Evolutionary conservation across 2,329 filamentous ascomycete species (phyloP).

Genomic region (Emericellopsis atlantica): DNA sequence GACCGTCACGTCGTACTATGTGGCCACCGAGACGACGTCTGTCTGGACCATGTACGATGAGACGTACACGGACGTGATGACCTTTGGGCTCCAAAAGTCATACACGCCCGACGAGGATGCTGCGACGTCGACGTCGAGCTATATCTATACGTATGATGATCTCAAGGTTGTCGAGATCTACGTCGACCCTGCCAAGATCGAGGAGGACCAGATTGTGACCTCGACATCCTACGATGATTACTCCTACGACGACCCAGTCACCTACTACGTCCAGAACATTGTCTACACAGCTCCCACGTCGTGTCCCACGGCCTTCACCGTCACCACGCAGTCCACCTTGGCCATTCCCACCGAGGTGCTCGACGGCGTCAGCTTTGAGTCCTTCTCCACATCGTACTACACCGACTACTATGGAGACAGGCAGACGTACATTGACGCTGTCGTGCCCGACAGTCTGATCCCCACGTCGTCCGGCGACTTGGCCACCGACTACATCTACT

Average conservation of each 20-base stretch:
- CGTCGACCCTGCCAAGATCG: constrained; percentile 5
- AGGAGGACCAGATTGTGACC: constrained; percentile 4
- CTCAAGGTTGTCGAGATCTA: constrained; percentile 7
- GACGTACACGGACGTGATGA: constrained; percentile 3
- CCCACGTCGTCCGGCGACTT: background rate
- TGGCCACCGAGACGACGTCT: constrained; percentile 3
- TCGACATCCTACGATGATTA: constrained; percentile 3
- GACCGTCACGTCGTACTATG: constrained; percentile 9
- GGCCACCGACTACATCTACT: constrained; percentile 5
- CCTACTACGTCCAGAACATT: constrained; percentile 7
- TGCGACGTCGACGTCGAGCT: constrained; percentile 2
- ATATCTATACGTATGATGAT: constrained; percentile 5
- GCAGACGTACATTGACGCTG: background rate
- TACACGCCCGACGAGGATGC: constrained; percentile 3
- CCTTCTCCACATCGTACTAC: constrained; percentile 1
- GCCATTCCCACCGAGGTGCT: constrained; percentile 3
- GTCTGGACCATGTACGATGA: constrained; percentile 2
- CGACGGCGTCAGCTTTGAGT: background rate
- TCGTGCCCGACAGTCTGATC: background rate
- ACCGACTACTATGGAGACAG: background rate
- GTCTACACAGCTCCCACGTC: constrained; percentile 12
- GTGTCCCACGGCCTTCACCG: constrained; percentile 14
- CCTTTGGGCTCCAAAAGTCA: constrained; percentile 5
- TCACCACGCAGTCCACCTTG: constrained; percentile 6
- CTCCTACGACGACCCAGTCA: constrained; percentile 3